Base-by-base conservation (phyloP, 306 rosid genomes). In the Begonia fuchsioides region DNA sequence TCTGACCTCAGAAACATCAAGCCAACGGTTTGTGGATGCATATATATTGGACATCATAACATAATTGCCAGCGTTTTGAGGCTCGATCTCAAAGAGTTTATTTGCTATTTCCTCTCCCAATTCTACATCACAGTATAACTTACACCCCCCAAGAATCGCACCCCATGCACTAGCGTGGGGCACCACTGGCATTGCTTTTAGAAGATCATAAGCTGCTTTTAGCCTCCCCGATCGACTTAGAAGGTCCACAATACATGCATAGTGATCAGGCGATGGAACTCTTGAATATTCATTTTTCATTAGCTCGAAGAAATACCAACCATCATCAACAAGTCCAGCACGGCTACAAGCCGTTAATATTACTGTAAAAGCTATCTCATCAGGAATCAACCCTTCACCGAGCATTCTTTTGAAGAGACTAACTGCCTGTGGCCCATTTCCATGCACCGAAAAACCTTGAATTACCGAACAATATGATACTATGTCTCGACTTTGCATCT, bases 221-320 rank as follows among this genome's bases (percentile, higher is more conserved):
- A 69, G 17, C 17, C 69, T 39, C 46, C 93, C 95, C 10, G 86
- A 72, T 32, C 85, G 78, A 64, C 95, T 59, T 39, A 86, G 78
- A 62, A 86, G 76, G 73, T 86, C 93, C 50, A 86, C 77, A 73
- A 86, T 76, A 57, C 93, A 78, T 2, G 88, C 85, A 61, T 71
- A 76, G 70, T 86, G 93, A 69, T 78, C 74, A 39, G 72, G 76
- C 16, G 85, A 69, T 50, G 87, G 93, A 57, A 50, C 56, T 32
- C 81, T 54, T 39, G 66, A 38, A 49, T 73, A 69, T 7, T 62
- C 58, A 38, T 65, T 53, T 62, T 57, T 49, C 78, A 86, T 72
- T 49, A 66, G 69, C 44, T 58, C 63, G 61, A 86, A 86, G 64
- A 67, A 78, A 38, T 70, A 57, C 80, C 80, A 62, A 39, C 95